Base-by-base conservation (phyloP, 2,329 filamentous ascomycete species). In the Ophiostoma himal-ulmi region DNA sequence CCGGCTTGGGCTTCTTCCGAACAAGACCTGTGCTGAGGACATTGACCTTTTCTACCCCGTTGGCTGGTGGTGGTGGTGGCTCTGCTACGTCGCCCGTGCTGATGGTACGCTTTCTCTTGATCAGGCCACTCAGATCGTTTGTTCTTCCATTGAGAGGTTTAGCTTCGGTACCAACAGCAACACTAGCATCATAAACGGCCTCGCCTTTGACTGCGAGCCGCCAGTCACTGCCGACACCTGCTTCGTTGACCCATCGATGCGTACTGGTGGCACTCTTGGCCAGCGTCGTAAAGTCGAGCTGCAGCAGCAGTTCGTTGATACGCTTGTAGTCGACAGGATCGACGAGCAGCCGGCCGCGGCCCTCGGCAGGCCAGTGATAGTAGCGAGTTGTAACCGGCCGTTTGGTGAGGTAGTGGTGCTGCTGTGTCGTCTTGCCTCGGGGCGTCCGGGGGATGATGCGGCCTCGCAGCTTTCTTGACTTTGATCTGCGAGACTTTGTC, bases 281-380 rank as follows among this genome's bases (percentile, higher is more conserved):
- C 3, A 88, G 78, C 10, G 85, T 89, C 0, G 87, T 83, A 78
- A 95, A 95, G 77, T 93, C 91, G 0, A 93, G 85, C 71, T 90
- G 87, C 5, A 94, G 83, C 0, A 95, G 82, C 11, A 92, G 80
- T 74, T 93, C 91, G 26, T 87, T 83, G 10, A 88, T 86, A 13
- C 90, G 86, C 73, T 88, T 88, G 79, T 93, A 93, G 67, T 85
- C 83, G 36, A 82, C 80, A 30, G 90, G 86, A 14, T 86, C 83
- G 3, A 93, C 83, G 13, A 92, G 82, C 22, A 87, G 82, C 67
- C 86, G 83, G 0, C 90, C 91, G 17, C 90, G 83, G 3, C 88
- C 88, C 30, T 83, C 80, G 0, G 80, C 75, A 0, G 87, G 87
- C 90, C 90, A 93, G 70, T 80, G 81, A 76, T 90, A 93, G 76